Percentiles rank a stretch among this genome's conserved stretches.
Evolutionary conservation across 805 yeast genomes (phyloP).

Genomic region (Lachancea dasiensis): DNA sequence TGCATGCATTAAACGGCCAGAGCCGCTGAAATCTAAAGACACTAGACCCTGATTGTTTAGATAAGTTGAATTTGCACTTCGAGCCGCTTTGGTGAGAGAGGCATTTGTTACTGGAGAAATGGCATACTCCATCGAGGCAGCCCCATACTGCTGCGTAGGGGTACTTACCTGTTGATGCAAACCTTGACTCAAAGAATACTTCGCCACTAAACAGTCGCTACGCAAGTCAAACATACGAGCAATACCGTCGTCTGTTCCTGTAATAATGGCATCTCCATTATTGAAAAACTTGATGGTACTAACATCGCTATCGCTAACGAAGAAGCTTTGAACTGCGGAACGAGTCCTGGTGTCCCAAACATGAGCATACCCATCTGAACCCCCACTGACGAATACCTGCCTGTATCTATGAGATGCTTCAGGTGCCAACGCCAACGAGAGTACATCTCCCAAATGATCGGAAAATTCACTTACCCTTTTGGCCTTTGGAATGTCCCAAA

Average conservation of each 20-base stretch:
- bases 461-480: conserved; percentile 45
- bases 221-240: conserved; percentile 69
- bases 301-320: conserved; percentile 58
- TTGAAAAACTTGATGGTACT: conserved; percentile 59
- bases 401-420: conserved; percentile 18
- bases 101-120: conserved; percentile 13
- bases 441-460: conserved; percentile 70
- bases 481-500: conserved; percentile 75
- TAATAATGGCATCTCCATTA: conserved; percentile 60
- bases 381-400: conserved; percentile 49
- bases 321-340: conserved; percentile 44
- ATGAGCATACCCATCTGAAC: conserved; percentile 63
- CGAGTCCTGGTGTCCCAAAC: conserved; percentile 60
- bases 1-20: conserved; percentile 69
- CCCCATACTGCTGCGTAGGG: conserved; percentile 12
- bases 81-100: conserved; percentile 10
- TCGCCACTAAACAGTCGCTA: conserved; percentile 61
- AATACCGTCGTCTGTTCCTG: conserved; percentile 76
- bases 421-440: conserved; percentile 39
- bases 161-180: conserved; percentile 12
- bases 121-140: conserved; percentile 27
- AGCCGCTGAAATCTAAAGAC: conserved; percentile 63
- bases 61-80: conserved; percentile 19
- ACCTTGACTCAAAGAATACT: conserved; percentile 35
- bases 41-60: conserved; percentile 64